These are phyloP conservation scores for Schizonepeta tenuifolia DNA, from an alignment of 257 asterid species.

Conservation along the genomic window DNA sequence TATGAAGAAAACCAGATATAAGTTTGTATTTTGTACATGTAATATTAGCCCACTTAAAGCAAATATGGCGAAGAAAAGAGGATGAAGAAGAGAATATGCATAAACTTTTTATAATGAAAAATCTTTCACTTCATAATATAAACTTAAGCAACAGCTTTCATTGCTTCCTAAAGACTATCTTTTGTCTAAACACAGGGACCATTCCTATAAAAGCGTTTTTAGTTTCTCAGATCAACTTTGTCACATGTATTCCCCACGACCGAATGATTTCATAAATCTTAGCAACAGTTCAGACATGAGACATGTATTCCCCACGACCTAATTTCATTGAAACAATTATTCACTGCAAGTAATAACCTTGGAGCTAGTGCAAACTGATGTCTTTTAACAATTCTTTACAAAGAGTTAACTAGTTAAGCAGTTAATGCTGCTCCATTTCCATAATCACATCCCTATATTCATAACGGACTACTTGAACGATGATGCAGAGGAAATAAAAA, in stretches of 20 bases:
- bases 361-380: not conserved
- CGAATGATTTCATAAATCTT: not conserved
- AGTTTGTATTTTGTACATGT: constrained; percentile 29
- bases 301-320: not conserved
- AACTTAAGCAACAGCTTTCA: constrained; percentile 7
- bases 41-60: not conserved
- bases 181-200: not conserved
- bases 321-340: not conserved
- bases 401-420: not conserved
- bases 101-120: not conserved
- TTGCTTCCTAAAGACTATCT: not conserved
- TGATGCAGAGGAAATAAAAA: constrained; percentile 3
- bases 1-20: constrained; percentile 41
- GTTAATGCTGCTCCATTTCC: not conserved
- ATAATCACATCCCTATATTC: not conserved
- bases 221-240: constrained; percentile 4
- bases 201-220: not conserved
- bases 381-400: not conserved
- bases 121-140: not conserved
- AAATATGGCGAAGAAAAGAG: not conserved
- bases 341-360: not conserved
- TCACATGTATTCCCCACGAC: too few relatives aligned
- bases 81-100: not conserved
- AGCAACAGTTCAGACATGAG: constrained; percentile 4
- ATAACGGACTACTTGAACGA: not conserved